Evolutionary conservation across 2,329 filamentous ascomycete genomes (phyloP).

Genomic region (Hypomyces rosellus): DNA sequence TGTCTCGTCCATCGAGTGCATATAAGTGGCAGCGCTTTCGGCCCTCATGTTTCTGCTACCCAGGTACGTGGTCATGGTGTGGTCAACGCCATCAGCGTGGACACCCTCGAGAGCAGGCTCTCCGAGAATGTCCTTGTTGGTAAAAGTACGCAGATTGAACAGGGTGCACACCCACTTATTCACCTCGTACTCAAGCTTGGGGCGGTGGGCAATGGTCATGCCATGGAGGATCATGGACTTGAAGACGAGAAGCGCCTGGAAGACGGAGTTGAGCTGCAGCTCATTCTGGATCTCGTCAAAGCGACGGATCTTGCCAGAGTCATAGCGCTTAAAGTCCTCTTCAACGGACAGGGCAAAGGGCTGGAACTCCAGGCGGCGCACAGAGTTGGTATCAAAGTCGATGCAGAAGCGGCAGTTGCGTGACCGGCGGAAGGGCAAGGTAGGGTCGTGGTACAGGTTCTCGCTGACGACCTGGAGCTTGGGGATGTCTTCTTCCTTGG

Average conservation of each 20-base stretch:
- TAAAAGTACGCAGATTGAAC: constrained; percentile 25
- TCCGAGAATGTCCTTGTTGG: constrained; percentile 21
- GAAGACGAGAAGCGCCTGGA: constrained; percentile 26
- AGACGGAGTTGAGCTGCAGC: constrained; percentile 24
- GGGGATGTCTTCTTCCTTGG: constrained; percentile 19
- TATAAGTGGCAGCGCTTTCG: constrained; percentile 24
- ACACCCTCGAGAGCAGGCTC: constrained; percentile 27
- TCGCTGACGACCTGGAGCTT: constrained; percentile 17
- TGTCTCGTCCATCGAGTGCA: constrained; percentile 22
- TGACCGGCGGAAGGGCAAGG: constrained; percentile 20
- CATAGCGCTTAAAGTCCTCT: constrained; percentile 26
- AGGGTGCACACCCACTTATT: constrained; percentile 23
- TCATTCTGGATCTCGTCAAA: constrained; percentile 24
- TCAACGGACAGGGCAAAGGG: constrained; percentile 21
- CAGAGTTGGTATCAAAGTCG: constrained; percentile 18
- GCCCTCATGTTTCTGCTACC: constrained; percentile 22
- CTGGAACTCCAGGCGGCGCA: constrained; percentile 25
- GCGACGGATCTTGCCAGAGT: constrained; percentile 21
- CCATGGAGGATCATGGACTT: constrained; percentile 24
- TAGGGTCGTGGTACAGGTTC: constrained; percentile 20
- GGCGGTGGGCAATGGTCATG: constrained; percentile 15
- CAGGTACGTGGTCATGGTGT: constrained; percentile 27
- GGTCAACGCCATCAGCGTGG: constrained; percentile 26
- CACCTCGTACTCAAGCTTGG: constrained; percentile 21
- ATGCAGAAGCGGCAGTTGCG: constrained; percentile 22